A percentile compares a stretch with the other conserved stretches of the same genome.
Conservation (phyloP, 495 filamentous ascomycete species). For the Pyrenula massariospora region DNA sequence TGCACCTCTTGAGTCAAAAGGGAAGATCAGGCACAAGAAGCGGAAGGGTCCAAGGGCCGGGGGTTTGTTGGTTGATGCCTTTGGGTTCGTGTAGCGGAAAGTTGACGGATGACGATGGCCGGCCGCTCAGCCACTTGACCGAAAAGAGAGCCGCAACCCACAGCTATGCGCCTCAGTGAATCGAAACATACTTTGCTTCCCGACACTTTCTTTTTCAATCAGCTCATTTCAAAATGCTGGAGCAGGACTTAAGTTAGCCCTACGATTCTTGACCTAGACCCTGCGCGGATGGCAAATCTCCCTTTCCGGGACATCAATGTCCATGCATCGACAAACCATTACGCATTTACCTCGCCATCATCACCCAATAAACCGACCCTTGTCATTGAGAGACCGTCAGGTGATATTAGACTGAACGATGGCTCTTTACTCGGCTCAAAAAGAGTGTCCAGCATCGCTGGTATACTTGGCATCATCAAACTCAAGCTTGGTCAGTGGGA, state of each 20-base stretch:
- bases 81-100: not conserved
- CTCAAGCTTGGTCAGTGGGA: conserved; percentile 64
- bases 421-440: conserved; percentile 60
- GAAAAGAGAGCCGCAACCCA: not conserved
- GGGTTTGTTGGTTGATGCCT: not conserved
- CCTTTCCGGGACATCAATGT: conserved; percentile 96
- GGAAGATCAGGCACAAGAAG: not conserved
- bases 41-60: not conserved
- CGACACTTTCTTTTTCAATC: no score
- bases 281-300: conserved; percentile 40
- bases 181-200: no score
- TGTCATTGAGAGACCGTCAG: conserved; percentile 83
- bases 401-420: conserved; percentile 77
- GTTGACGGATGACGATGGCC: not conserved
- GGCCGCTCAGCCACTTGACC: not conserved
- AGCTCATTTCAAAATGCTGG: no score
- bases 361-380: conserved; percentile 78
- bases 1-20: not conserved
- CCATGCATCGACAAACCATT: conserved; percentile 78
- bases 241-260: not conserved
- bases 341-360: conserved; percentile 93
- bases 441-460: conserved; percentile 84
- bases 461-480: conserved; percentile 84
- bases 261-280: not conserved
- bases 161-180: no score